phyloP scores from a whole-genome alignment of 306 rosid genomes.

The Lupinus albus region DNA sequence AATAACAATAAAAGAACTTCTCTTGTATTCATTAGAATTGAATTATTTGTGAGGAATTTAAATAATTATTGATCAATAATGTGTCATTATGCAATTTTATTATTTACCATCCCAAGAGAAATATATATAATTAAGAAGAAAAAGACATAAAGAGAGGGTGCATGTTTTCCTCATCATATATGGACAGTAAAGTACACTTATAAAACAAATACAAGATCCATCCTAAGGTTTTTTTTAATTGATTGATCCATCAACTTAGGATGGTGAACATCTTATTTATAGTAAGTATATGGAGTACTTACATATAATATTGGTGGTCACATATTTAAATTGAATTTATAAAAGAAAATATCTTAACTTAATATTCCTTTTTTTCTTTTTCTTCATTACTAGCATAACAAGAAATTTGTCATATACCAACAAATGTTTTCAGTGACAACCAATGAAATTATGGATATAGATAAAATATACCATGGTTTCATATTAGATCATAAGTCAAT shows the following conservation, averaged over 20 bases:
- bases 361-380: too few relatives aligned
- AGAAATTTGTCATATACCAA: too few relatives aligned
- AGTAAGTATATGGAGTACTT: neutral
- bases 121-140: neutral
- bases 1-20: neutral
- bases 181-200: neutral
- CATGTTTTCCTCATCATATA: neutral
- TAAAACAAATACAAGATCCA: neutral
- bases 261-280: slow-evolving; percentile 35
- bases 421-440: too few relatives aligned
- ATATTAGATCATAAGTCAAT: too few relatives aligned
- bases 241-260: slow-evolving; percentile 50
- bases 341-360: neutral
- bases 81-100: slow-evolving; percentile 17
- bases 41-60: neutral
- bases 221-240: slow-evolving; percentile 23
- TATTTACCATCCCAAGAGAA: neutral
- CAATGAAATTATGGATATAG: too few relatives aligned
- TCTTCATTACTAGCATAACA: too few relatives aligned
- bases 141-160: neutral
- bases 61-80: neutral
- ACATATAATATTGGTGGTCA: slow-evolving; percentile 8
- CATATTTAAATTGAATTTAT: neutral
- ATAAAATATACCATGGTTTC: too few relatives aligned
- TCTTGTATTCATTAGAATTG: neutral